Evolutionary conservation across 2,329 filamentous ascomycete species (phyloP), one percentile per base, ranked within the genome.

Genomic region (Penicillium corylophilum): DNA sequence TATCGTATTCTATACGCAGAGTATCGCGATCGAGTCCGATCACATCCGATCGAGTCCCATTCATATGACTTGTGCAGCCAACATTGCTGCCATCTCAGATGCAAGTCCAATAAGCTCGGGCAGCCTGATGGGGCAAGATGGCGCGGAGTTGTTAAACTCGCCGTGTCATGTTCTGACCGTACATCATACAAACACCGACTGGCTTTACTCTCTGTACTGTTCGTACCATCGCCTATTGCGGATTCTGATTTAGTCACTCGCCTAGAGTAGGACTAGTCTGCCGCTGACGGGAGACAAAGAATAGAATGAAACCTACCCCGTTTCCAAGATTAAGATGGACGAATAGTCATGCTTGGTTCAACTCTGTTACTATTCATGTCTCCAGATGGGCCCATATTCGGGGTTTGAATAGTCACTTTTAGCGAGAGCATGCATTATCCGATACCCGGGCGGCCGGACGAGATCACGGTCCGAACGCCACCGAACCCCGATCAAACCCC

Each of bases 111-210:
- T 51, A 8, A 33, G 35, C 39, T 8, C 16, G 29, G 33, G 5
- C 6, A 15, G 12, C 16, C 33, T 15, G 10, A 5, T 33, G 15
- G 29, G 3, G 2, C 15, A 16, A 38, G 22, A 55, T 54, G 48
- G 44, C 41, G 52, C 50, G 58, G 48, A 51, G 58, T 57, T 59
- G 48, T 6, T 43, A 18, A 43, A 35, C n/a, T 9, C 29, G 24
- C 20, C 9, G 24, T 23, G 53, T 55, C 29, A 47, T 46, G 33
- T 35, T 12, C 15, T 53, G 39, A 53, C 50, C 16, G 36, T 56
- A 50, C 50, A 29, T 41, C 12, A 33, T 46, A 20, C 26, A 22
- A 40, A 55, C 49, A 40, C 36, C 36, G 24, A 28, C 24, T 10
- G 5, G 24, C 9, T 10, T n/a, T 9, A 16, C 2, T 36, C 18